Base-by-base conservation (phyloP, 345 rosid genomes). In the Bruguiera sexangula region DNA sequence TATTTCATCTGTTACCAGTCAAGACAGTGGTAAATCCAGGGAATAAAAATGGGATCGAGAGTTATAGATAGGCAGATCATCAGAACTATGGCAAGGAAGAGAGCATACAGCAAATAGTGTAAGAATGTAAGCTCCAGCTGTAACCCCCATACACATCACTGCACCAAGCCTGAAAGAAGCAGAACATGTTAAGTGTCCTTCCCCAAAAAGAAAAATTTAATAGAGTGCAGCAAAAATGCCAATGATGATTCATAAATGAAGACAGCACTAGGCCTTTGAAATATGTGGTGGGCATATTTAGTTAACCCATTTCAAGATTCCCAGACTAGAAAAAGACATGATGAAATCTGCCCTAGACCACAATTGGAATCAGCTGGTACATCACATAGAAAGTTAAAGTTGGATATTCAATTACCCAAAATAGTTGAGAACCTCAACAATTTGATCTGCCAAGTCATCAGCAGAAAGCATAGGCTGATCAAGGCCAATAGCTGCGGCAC, bases 121-220 rank as follows among this genome's bases (percentile, higher is more conserved):
- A 72, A 96, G 88, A 80, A 92, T 75, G 77, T 96, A 92, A 22
- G 99, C 99, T 80, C 99, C 99, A 36, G 97, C 96, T 52, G 95
- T 89, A 71, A 92, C 97, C 65, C 99, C 99, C 96, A 96, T 83
- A 71, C 99, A 96, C 98, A 92, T 92, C 34, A 96, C 99, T 65
- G 92, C 84, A 75, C 92, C 96, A 67, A 96, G 97, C 76, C 98
- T 96, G 81, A 36, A 58, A 61, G 15, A 24, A 10, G 29, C 16
- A 43, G 50, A 31, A 58, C 46, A 32, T 39, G 5, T 13, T 3
- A 39, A 43, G 50, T 13, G 50, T 43, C 18, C 50, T 43, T 43
- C 50, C 18, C 50, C 50, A 43, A 15, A 43, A 13, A 4, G 37
- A 34, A 43, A 43, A 43, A 13, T 13, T 13, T 11, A 43, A 11